These are phyloP conservation scores for Coemansia furcata DNA, from an alignment of 192 early-diverging fungal species.

Conservation along the genomic window DNA sequence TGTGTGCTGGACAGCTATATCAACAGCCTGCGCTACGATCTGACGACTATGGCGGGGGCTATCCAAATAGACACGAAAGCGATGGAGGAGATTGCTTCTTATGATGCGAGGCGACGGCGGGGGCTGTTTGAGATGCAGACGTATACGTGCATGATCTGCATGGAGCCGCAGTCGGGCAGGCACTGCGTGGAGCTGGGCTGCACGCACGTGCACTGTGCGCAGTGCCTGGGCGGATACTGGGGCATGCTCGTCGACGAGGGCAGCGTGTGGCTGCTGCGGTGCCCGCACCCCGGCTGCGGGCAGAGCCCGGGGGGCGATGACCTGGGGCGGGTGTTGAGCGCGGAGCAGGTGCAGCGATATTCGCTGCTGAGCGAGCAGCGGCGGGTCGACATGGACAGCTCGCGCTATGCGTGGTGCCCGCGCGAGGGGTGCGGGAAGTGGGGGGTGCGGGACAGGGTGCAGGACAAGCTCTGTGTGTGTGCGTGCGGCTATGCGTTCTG, in stretches of 20 bases:
- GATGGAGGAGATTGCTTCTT: not conserved
- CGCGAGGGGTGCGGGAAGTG: conserved; percentile 11
- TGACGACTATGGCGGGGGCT: not conserved
- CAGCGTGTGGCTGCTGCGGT: conserved; percentile 8
- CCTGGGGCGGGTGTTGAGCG: not conserved
- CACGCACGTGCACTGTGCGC: conserved; percentile 12
- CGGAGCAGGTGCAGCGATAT: conserved; percentile 2
- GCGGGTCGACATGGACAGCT: conserved; percentile 6
- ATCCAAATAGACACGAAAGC: not conserved
- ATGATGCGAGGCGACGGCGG: not conserved
- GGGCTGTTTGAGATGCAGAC: conserved; percentile 12
- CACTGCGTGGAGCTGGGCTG: conserved; percentile 28
- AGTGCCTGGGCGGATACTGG: conserved; percentile 19
- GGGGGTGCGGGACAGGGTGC: not conserved
- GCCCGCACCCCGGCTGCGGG: conserved; percentile 11
- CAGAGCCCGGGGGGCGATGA: not conserved
- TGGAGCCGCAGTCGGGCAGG: conserved; percentile 27
- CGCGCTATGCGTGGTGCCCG: conserved; percentile 18
- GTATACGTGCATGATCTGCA: conserved; percentile 21
- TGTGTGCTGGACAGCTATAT: conserved; percentile 22
- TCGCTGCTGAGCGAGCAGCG: conserved; percentile 9
- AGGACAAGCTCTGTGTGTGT: conserved; percentile 11
- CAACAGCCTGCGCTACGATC: conserved; percentile 5
- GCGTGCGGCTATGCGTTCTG: conserved; percentile 25
- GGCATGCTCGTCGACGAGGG: conserved; percentile 21